phyloP scores from a whole-genome alignment of 805 yeast genomes.

The Wickerhamiella shivajii region DNA sequence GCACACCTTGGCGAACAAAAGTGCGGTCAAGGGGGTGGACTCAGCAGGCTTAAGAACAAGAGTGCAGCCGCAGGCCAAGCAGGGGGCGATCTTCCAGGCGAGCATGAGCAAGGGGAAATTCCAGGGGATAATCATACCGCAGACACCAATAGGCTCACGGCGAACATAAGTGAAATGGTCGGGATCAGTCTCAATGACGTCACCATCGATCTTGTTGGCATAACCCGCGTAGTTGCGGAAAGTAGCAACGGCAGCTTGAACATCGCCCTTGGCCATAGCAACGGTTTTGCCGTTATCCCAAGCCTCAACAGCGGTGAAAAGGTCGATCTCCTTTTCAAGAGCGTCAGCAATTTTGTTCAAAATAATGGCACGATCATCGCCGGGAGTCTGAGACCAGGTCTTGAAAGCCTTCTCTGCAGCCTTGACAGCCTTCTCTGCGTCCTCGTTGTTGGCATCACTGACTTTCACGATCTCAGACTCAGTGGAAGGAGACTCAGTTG shows the following conservation, averaged over 20 bases:
- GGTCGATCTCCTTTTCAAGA: slow-evolving; percentile 55
- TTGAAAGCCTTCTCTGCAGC: slow-evolving; percentile 74
- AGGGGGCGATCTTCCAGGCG: slow-evolving; percentile 91
- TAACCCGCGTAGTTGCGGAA: slow-evolving; percentile 80
- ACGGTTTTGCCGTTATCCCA: slow-evolving; percentile 80
- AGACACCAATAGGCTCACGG: slow-evolving; percentile 87
- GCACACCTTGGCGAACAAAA: slow-evolving; percentile 53
- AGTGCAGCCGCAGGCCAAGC: slow-evolving; percentile 80
- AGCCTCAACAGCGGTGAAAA: slow-evolving; percentile 68
- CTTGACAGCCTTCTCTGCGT: slow-evolving; percentile 70
- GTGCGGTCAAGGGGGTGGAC: slow-evolving; percentile 79
- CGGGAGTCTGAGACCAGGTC: slow-evolving; percentile 49
- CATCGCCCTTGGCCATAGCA: slow-evolving; percentile 56
- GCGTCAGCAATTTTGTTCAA: slow-evolving; percentile 63
- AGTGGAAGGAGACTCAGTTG: slow-evolving; percentile 53
- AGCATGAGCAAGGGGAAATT: slow-evolving; percentile 90
- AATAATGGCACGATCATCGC: slow-evolving; percentile 56
- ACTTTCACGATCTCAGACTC: slow-evolving; percentile 56
- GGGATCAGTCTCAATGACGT: slow-evolving; percentile 57
- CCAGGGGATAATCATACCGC: slow-evolving; percentile 96
- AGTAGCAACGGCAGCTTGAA: slow-evolving; percentile 51
- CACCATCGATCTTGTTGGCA: slow-evolving; percentile 78
- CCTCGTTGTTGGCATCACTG: slow-evolving; percentile 64
- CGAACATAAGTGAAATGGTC: slow-evolving; percentile 64
- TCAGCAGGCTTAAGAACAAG: slow-evolving; percentile 84